Evolutionary conservation across 2,329 filamentous ascomycete genomes (phyloP), one percentile per base, ranked within the genome.

Genomic region (Apiospora rasikravindrae): DNA sequence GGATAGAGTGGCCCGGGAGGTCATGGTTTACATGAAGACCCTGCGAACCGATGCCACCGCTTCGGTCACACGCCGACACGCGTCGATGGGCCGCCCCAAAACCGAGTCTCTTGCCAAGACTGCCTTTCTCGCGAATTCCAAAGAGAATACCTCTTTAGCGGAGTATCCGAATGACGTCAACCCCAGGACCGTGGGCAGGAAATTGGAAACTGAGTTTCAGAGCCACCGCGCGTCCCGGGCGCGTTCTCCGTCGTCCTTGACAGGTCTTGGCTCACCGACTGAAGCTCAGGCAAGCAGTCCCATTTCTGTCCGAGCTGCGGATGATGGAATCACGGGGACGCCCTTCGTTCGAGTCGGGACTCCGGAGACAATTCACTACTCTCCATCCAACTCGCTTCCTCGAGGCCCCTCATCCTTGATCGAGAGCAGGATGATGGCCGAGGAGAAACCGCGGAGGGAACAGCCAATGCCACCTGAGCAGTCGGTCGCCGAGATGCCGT

Each of bases 321-420:
- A 87, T 69, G 87, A 88, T 74, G 88, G 88, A 13, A 88, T 90
- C 40, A 86, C 87, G 8, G 87, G 88, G 29, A 87, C 81, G 73
- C 88, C 88, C 0, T 90, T 90, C 75, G 79, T 87, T 16, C 83
- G 87, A 33, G 86, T 88, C 22, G 80, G 80, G 44, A 82, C 80
- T 19, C 78, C 81, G 1, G 80, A 82, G 24, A 75, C 79, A 42
- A 73, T 78, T 7, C 75, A 73, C 6, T 76, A 74, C 69, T 78
- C 78, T 3, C 76, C 78, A 4, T 74, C 77, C 4, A 73, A 77
- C 6, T 79, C 80, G 29, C 72, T 81, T 14, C 77, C 80, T 11
- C 77, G 75, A 64, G 51, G 73, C 33, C 51, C 73, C 40, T 73
- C 74, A n/a, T 69, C 73, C 11, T 47, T 69, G 24, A 71, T 71